A percentile compares a stretch with the other conserved stretches of the same genome.
These are phyloP conservation scores for Elaeis oleifera DNA, from an alignment of 202 grass and related monocot genomes.

Conservation along the genomic window DNA sequence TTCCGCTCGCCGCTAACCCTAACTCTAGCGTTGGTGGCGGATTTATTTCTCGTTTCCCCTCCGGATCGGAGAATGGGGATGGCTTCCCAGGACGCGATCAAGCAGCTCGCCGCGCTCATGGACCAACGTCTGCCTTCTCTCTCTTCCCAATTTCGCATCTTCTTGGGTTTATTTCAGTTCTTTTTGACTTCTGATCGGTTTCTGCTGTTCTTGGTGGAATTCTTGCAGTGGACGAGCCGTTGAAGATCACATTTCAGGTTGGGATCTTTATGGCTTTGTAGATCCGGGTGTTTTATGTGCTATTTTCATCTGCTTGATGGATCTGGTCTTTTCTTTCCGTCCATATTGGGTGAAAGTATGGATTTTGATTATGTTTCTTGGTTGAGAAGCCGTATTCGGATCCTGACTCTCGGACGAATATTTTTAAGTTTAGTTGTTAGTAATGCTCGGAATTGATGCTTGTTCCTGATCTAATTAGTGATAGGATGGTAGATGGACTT, in stretches of 20 bases:
- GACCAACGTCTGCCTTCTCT: constrained; percentile 46
- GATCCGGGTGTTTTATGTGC: constrained; percentile 11
- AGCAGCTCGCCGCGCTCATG: constrained; percentile 74
- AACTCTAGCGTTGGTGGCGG: too few relatives aligned
- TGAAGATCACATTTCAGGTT: constrained; percentile 83
- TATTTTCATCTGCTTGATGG: background rate
- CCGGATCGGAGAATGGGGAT: constrained; percentile 42
- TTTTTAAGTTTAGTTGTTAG: constrained; percentile 12
- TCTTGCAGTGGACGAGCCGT: constrained; percentile 60
- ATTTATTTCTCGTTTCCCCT: too few relatives aligned
- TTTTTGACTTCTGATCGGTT: constrained; percentile 26
- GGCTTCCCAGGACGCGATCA: constrained; percentile 50
- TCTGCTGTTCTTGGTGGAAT: constrained; percentile 6
- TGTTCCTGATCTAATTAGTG: too few relatives aligned
- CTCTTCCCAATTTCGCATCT: background rate
- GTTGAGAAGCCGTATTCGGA: background rate
- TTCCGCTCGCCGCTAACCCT: too few relatives aligned
- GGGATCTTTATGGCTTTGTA: constrained; percentile 30
- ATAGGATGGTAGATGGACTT: too few relatives aligned
- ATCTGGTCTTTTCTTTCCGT: constrained; percentile 2
- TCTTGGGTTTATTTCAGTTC: background rate
- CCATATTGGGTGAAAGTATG: background rate
- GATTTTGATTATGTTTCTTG: background rate
- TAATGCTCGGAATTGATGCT: too few relatives aligned
- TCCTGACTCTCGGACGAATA: background rate